Evolutionary conservation across 495 filamentous ascomycete genomes (phyloP), one percentile per base, ranked within the genome.

Genomic region (Aspergillus homomorphus): DNA sequence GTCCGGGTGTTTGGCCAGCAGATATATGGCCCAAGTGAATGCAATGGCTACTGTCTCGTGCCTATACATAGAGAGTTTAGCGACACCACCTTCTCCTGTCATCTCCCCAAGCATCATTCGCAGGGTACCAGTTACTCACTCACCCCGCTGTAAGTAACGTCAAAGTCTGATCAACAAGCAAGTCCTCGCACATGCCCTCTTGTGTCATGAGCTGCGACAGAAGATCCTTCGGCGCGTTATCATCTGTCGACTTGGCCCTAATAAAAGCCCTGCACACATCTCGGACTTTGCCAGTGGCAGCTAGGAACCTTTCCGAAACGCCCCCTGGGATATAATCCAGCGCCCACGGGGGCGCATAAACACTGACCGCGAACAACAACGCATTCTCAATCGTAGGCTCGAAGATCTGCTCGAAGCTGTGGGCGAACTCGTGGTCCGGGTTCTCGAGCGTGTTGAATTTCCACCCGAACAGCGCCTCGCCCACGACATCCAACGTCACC

Each of bases 401-500:
- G 3, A 84, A 66, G 54, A 85, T 80, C 0, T 54, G 73, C 2
- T 79, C 70, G 69, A 96, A 96, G 1, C 84, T 90, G 45, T 80
- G 66, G 23, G 80, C 84, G 16, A 96, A 80, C 57, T 82, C 77
- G 62, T 84, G 87, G 15, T 83, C 67, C 0, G 82, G 82, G 62
- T 90, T 76, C 21, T 83, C 64, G 51, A 96, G 77, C 1, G 90
- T 84, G 28, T 79, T 75, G 63, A 96, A 96, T 53, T 96, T 89
- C 22, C 84, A 81, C 0, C 91, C 91, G 64, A 96, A 82, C 1
- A 91, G 91, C 0, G 90, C 87, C 5, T 86, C 69, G 8, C 92
- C 91, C 60, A 96, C 93, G 55, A 96, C 92, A 63, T 96, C 92
- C 10, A 96, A 85, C 0, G 92, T 92, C 0, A 84, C 83, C 18